A percentile compares a stretch with the other conserved stretches of the same genome.
Conservation (phyloP, 2,329 filamentous ascomycete genomes). For the Ilyonectria sp. region DNA sequence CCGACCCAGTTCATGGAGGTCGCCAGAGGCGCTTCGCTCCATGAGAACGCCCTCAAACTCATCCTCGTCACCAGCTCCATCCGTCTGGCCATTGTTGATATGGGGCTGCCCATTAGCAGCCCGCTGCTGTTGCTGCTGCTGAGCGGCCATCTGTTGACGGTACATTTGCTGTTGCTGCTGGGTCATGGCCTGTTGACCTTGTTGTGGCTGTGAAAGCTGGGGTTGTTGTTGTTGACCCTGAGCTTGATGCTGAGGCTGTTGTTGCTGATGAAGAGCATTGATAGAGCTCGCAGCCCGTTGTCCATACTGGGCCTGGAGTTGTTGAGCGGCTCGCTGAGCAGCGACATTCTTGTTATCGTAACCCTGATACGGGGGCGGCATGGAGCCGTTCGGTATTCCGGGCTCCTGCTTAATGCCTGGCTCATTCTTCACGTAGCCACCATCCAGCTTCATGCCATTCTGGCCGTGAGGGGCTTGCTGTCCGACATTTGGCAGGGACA, state of each 20-base stretch:
- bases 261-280: constrained; percentile 69
- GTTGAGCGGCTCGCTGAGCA: constrained; percentile 68
- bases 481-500: constrained; percentile 51
- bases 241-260: constrained; percentile 46
- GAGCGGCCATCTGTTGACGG: constrained; percentile 47
- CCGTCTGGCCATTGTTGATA: constrained; percentile 72
- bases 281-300: constrained; percentile 76
- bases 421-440: constrained; percentile 63
- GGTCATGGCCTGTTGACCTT: constrained; percentile 46
- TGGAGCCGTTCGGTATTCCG: constrained; percentile 51
- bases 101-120: constrained; percentile 50
- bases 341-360: constrained; percentile 60
- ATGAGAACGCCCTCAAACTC: constrained; percentile 73
- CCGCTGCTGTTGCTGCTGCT: constrained; percentile 54
- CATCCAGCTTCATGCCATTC: constrained; percentile 62
- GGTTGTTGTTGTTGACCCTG: constrained; percentile 50
- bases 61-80: constrained; percentile 78
- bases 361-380: constrained; percentile 51
- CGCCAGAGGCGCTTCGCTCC: constrained; percentile 67
- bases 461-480: constrained; percentile 46
- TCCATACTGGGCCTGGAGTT: constrained; percentile 74
- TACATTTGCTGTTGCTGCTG: constrained; percentile 52
- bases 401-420: constrained; percentile 63
- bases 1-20: constrained; percentile 69
- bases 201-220: constrained; percentile 52